Evolutionary conservation across 192 early-diverging fungal species (phyloP).

Genomic region (Coemansia sp.): DNA sequence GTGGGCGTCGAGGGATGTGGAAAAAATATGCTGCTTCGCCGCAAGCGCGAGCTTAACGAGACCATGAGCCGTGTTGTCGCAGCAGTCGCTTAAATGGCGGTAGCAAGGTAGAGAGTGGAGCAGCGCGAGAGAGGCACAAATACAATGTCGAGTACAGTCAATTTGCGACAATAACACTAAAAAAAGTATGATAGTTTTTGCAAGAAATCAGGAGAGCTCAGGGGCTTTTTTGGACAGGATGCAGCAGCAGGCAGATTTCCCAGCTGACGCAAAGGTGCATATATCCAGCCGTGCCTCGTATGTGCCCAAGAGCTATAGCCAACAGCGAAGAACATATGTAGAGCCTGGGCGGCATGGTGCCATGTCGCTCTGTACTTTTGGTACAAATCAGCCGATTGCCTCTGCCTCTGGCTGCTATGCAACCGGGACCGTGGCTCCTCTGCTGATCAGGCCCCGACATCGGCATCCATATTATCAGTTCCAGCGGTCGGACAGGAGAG

Average conservation of each 20-base stretch:
- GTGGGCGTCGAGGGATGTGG: neutral
- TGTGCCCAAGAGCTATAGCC: neutral
- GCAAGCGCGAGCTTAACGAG: conserved; percentile 5
- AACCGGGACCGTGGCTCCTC: neutral
- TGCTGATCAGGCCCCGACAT: neutral
- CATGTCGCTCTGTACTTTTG: neutral
- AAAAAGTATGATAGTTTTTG: neutral
- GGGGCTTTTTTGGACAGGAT: too few relatives aligned
- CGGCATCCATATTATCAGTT: conserved; percentile 1
- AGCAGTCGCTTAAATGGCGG: neutral
- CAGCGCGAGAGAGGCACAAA: neutral
- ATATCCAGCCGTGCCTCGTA: neutral
- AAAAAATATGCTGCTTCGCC: neutral
- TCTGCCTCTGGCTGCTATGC: neutral
- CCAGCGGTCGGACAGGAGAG: neutral
- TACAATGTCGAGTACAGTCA: neutral
- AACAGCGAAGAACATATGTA: neutral
- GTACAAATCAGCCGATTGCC: neutral
- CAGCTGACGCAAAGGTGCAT: neutral
- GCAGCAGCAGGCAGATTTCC: too few relatives aligned
- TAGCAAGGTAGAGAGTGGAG: neutral
- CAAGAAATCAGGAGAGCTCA: neutral
- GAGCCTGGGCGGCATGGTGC: too few relatives aligned
- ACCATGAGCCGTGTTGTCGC: neutral
- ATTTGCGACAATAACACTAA: neutral